Evolutionary conservation across 2,329 filamentous ascomycete species (phyloP), one percentile per base, ranked within the genome.

Genomic region (Cytospora chrysosperma): DNA sequence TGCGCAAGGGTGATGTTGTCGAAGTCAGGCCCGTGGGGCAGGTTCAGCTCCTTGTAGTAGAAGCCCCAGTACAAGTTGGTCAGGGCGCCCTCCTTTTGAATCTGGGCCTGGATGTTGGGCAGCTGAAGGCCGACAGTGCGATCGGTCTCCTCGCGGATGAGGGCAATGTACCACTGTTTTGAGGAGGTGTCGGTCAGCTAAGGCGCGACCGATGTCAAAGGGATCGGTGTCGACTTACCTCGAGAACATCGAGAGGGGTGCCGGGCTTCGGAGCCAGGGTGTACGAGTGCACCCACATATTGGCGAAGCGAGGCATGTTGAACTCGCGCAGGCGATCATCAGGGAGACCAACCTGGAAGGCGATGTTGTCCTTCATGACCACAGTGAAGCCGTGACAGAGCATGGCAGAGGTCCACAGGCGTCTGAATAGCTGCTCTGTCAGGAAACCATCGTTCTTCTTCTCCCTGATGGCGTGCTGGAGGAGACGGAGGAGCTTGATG

Each of bases 331-430:
- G 67, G 54, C 77, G 75, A 19, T 66, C 53, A 0, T 78, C 73
- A 0, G 70, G 50, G 66, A 85, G 68, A 19, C 72, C 71, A 3
- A 75, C 75, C n/a, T 78, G 59, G 59, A 69, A 78, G 8, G 82
- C 78, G 67, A 89, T 77, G 68, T 85, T 81, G 68, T 87, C 83
- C 74, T 88, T 88, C 77, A 85, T 83, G n/a, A 80, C 66, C 1
- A 82, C 76, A 4, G 83, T 86, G 71, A 89, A 88, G 1, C 86
- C 87, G 2, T 81, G 78, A 69, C 87, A 89, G 3, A 75, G 73
- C 75, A 89, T 79, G 24, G 81, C 81, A 1, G 84, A 77, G 12
- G 74, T 75, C 50, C 79, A 75, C 32, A 89, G 74, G 13, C 86
- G 83, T 65, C 79, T 79, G 34, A 84, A 75, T 0, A 90, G 78